Evolutionary conservation across 768 basidiomycete species (phyloP).

Genomic region (Termitomyces sp.): DNA sequence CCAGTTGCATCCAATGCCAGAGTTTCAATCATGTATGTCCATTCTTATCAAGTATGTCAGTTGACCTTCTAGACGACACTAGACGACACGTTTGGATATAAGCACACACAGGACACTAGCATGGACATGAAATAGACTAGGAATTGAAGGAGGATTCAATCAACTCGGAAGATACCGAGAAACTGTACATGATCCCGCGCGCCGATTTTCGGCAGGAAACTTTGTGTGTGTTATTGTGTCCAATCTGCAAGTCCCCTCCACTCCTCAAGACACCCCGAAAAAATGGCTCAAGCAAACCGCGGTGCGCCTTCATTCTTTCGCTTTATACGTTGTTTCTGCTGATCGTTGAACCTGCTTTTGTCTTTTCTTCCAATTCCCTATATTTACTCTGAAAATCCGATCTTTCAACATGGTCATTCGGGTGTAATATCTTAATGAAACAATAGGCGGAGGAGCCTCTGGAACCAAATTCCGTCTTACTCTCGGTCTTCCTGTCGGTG

Average conservation of each 20-base stretch:
- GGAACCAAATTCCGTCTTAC: constrained; percentile 98
- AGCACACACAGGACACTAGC: too few species aligned
- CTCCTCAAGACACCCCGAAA: constrained; percentile 23
- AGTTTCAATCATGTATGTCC: too few species aligned
- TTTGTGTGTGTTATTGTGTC: constrained; percentile 17
- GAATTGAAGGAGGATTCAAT: background rate
- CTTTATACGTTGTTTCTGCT: constrained; percentile 4
- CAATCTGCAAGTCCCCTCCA: constrained; percentile 11
- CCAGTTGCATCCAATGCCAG: background rate
- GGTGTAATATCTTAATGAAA: background rate
- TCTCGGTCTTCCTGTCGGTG: constrained; percentile 89
- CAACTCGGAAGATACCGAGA: constrained; percentile 17
- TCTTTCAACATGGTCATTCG: background rate
- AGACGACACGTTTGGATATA: too few species aligned
- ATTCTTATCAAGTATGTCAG: background rate
- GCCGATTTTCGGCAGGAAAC: constrained; percentile 21
- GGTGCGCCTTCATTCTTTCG: constrained; percentile 12
- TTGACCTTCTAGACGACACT: too few species aligned
- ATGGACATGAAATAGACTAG: too few species aligned
- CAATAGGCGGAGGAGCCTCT: constrained; percentile 53
- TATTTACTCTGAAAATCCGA: constrained; percentile 1
- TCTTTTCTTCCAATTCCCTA: background rate
- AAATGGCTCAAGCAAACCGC: constrained; percentile 27
- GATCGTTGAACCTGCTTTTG: background rate
- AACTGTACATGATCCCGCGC: constrained; percentile 20